Evolutionary conservation across 768 basidiomycete species (phyloP), one percentile per base, ranked within the genome.

Genomic region (Suillus decipiens): DNA sequence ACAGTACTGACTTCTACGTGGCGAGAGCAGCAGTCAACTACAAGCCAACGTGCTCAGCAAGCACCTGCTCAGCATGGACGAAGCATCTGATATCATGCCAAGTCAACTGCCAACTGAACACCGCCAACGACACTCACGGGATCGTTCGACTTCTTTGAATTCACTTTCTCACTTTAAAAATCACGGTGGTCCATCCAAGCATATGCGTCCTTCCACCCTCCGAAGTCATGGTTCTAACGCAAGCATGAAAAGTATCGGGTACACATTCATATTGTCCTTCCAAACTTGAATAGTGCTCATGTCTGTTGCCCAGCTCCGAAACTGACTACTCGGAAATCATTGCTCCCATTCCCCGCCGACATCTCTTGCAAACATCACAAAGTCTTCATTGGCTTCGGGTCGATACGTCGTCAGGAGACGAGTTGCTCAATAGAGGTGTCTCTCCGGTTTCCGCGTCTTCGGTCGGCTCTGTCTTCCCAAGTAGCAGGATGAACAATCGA

Each of bases 291-390:
- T 1, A 15, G 24, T 34, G n/a, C 22, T 15, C 2, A 47, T 60
- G 17, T 64, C 11, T 14, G 24, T 39, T 7, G 3, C 31, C 3
- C 39, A 75, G 73, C 19, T 54, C 66, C 4, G 66, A 72, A 5
- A 62, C 71, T 1, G 77, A 78, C 54, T 70, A 67, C 17, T 71
- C 78, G 3, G 79, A 85, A 65, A 89, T 89, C 42, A 74, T 86
- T 50, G 81, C 90, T 0, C 88, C 89, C 1, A 81, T 85, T 31
- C 89, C 89, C n/a, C 85, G 84, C 12, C 79, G 86, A 61, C 86
- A 89, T 69, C 78, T 86, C 61, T 76, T 90, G 9, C 87, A 89
- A 61, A 81, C 79, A 47, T 79, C 81, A 12, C 84, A 86, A 48
- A 85, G 84, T 63, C 82, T 83, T 59, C 81, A 84, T 53, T 89